Evolutionary conservation across 306 rosid genomes (phyloP).

Genomic region (Betula pendula): DNA sequence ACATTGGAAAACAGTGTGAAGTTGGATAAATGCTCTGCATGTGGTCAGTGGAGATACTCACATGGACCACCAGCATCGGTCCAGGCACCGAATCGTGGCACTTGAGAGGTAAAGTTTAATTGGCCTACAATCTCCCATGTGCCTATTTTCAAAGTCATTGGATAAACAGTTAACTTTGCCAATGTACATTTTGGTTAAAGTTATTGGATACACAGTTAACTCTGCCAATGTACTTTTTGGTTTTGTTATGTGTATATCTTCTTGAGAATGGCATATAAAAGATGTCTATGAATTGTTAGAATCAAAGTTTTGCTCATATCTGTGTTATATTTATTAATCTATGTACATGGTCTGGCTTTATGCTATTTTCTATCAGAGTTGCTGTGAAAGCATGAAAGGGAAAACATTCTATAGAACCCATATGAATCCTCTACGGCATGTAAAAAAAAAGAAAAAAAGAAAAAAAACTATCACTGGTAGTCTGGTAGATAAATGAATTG

Average conservation of each 20-base stretch:
- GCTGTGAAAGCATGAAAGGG: background rate
- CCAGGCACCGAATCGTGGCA: constrained; percentile 40
- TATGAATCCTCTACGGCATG: background rate
- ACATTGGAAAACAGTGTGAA: constrained; percentile 68
- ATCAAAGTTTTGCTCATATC: background rate
- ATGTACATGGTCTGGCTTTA: background rate
- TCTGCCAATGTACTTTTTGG: background rate
- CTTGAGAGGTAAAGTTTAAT: constrained; percentile 27
- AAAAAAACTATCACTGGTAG: background rate
- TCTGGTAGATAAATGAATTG: background rate
- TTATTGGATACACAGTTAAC: background rate
- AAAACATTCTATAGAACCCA: background rate
- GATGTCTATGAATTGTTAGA: background rate
- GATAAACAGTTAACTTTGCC: background rate
- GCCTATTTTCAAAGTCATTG: background rate
- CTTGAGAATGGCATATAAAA: background rate
- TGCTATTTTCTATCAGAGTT: background rate
- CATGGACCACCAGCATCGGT: constrained; percentile 50
- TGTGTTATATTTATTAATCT: background rate
- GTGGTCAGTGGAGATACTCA: constrained; percentile 82
- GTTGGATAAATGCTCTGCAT: constrained; percentile 70
- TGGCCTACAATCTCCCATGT: background rate
- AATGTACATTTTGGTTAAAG: background rate
- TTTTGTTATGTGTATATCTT: background rate
- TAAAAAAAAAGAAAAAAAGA: no score